A percentile compares a stretch with the other conserved stretches of the same genome.
Conservation (phyloP, 108 stramenopile species). For the Skeletonema marinoi region DNA sequence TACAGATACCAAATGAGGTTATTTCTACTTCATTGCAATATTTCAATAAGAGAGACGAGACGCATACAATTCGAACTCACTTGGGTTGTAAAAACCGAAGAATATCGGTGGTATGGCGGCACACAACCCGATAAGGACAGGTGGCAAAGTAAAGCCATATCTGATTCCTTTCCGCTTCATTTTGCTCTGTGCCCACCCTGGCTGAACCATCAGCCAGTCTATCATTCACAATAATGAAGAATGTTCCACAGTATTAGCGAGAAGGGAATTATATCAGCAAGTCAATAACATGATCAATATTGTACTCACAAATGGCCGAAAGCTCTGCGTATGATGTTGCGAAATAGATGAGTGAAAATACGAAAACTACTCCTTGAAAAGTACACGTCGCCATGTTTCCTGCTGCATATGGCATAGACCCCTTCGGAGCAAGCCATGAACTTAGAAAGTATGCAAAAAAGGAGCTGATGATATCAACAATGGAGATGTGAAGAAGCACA, state of each 20-base stretch:
- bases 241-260: background rate
- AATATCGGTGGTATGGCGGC: background rate
- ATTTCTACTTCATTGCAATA: background rate
- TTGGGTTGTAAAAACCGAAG: background rate
- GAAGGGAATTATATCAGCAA: background rate
- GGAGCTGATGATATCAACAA: background rate
- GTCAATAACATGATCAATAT: background rate
- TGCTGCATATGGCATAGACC: background rate
- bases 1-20: background rate
- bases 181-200: background rate
- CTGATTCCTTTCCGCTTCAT: background rate
- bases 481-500: background rate
- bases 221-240: background rate
- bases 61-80: background rate
- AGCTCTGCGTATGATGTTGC: background rate
- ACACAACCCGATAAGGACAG: background rate
- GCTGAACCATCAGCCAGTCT: background rate
- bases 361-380: background rate
- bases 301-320: background rate
- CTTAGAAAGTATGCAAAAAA: background rate
- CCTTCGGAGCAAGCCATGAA: background rate
- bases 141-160: background rate
- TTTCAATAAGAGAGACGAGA: too few relatives aligned
- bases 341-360: background rate
- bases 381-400: background rate